These are phyloP conservation scores for Entrophospora sp. DNA, from an alignment of 192 early-diverging fungal species.

Conservation along the genomic window DNA sequence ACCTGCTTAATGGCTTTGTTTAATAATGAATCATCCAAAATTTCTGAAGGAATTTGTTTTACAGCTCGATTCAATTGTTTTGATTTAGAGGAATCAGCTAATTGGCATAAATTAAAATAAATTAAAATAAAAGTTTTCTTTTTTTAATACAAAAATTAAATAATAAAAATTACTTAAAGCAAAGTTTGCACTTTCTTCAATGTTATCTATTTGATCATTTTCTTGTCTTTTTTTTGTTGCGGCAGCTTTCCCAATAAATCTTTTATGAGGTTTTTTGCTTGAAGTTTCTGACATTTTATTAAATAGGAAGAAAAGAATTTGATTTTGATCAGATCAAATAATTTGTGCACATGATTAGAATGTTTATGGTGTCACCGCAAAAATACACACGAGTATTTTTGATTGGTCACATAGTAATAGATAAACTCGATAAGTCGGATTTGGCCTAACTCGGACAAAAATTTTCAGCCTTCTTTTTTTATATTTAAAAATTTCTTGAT, in stretches of 20 bases:
- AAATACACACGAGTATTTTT: no score
- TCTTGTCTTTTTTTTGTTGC: neutral
- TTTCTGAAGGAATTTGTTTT: conserved; percentile 79
- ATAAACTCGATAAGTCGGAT: no score
- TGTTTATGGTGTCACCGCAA: no score
- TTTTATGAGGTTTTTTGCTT: neutral
- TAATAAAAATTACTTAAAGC: neutral
- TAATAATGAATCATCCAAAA: conserved; percentile 68
- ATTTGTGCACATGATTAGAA: no score
- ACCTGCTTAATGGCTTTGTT: conserved; percentile 77
- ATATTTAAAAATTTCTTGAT: no score
- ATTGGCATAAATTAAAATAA: neutral
- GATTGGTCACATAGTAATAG: no score
- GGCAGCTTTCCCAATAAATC: neutral
- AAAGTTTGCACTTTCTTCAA: neutral
- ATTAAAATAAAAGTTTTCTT: neutral
- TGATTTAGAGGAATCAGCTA: neutral
- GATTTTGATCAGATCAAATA: no score
- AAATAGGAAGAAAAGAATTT: no score
- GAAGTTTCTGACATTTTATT: no score
- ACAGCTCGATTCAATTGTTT: conserved; percentile 29
- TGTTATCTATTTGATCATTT: neutral
- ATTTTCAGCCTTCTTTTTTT: no score
- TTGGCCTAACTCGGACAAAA: no score
- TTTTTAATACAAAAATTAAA: neutral